Conservation (phyloP, 2,329 filamentous ascomycete genomes). For the Aspergillus persii region DNA sequence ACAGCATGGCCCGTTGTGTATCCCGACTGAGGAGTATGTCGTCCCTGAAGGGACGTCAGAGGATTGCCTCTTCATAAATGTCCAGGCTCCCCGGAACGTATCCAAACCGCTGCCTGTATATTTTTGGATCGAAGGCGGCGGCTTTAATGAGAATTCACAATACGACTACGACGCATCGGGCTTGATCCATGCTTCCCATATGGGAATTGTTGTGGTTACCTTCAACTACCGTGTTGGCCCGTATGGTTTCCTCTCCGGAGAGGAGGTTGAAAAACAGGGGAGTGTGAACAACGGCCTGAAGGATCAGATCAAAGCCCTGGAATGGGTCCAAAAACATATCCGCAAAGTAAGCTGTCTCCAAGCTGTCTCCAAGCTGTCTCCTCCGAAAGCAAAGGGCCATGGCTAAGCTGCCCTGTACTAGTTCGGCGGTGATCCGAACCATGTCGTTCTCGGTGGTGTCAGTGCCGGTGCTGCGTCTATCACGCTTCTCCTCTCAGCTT, state of each 20-base stretch:
- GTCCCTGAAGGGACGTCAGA: constrained; percentile 52
- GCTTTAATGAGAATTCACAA: constrained; percentile 60
- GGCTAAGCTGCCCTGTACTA: constrained; percentile 24
- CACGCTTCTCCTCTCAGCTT: constrained; percentile 60
- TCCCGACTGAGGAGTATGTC: constrained; percentile 65
- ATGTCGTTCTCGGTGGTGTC: constrained; percentile 67
- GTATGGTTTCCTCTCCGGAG: constrained; percentile 67
- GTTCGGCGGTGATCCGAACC: constrained; percentile 68
- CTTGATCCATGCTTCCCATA: constrained; percentile 57
- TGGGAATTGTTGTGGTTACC: constrained; percentile 66
- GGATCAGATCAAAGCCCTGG: constrained; percentile 66
- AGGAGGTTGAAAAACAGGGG: constrained; percentile 50
- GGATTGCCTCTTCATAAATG: constrained; percentile 44
- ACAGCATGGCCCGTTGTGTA: constrained; percentile 54
- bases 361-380: constrained; percentile 13
- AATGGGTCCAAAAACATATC: constrained; percentile 70
- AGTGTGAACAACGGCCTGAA: constrained; percentile 67
- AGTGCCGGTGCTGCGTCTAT: constrained; percentile 66
- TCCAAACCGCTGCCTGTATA: constrained; percentile 62
- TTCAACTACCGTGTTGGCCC: constrained; percentile 75
- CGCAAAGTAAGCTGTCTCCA: constrained; percentile 34
- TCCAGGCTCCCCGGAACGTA: constrained; percentile 36
- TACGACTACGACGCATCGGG: constrained; percentile 60
- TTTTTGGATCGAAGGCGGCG: constrained; percentile 61
- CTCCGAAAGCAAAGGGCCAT: neutral